Conservation (phyloP, 2,329 filamentous ascomycete species). For the Neospermospora avenae region DNA sequence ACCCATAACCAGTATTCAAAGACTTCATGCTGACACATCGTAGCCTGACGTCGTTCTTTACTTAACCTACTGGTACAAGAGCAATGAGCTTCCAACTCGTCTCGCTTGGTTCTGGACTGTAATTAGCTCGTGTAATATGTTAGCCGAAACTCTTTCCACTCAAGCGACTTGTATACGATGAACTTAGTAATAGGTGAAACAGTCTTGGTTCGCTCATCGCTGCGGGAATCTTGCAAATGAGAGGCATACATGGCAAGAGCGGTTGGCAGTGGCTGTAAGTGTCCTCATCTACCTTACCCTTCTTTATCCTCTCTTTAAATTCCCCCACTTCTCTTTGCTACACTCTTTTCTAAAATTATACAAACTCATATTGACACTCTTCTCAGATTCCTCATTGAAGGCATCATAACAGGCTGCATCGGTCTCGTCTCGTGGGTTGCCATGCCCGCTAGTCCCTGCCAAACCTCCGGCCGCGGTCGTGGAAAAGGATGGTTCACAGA, state of each 20-base stretch:
- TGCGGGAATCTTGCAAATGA: conserved; percentile 17
- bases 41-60: conserved; percentile 24
- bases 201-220: conserved; percentile 16
- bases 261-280: conserved; percentile 39
- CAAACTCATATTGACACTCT: background rate
- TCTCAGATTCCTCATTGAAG: conserved; percentile 19
- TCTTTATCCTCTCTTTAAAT: background rate
- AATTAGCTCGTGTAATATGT: conserved; percentile 8
- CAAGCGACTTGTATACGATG: background rate
- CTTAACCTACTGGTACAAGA: conserved; percentile 20
- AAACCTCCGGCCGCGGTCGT: conserved; percentile 46
- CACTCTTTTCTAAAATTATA: too few species aligned
- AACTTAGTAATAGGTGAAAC: background rate
- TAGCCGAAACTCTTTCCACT: background rate
- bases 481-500: conserved; percentile 64
- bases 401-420: conserved; percentile 14
- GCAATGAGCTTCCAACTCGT: conserved; percentile 19
- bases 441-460: conserved; percentile 15
- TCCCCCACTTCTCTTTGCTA: background rate
- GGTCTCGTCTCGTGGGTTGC: conserved; percentile 13
- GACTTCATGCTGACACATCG: background rate
- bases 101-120: conserved; percentile 19
- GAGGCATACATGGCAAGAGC: conserved; percentile 13
- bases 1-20: background rate
- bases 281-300: too few species aligned